These are phyloP conservation scores for Aureobasidium melanogenum DNA, from an alignment of 2,329 filamentous ascomycete genomes.

Conservation along the genomic window DNA sequence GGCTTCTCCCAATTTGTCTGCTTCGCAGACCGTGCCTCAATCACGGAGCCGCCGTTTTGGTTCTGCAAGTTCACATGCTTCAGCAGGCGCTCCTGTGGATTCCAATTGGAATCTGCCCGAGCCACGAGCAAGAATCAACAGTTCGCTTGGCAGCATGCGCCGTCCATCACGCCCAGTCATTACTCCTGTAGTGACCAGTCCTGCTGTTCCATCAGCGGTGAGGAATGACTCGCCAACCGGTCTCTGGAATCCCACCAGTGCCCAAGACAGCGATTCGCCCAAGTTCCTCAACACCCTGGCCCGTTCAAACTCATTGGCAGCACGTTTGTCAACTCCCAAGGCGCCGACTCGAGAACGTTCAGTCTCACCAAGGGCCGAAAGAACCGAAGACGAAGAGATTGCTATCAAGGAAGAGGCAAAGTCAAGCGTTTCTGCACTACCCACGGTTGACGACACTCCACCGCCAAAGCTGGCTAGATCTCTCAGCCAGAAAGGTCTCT, in stretches of 20 bases:
- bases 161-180: slow-evolving; percentile 24
- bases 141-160: slow-evolving; percentile 32
- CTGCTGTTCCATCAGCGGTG: slow-evolving; percentile 4
- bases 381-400: slow-evolving; percentile 21
- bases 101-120: slow-evolving; percentile 21
- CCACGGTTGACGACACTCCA: slow-evolving; percentile 22
- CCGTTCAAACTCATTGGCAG: neutral
- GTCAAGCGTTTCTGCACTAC: slow-evolving; percentile 8
- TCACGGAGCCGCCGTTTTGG: slow-evolving; percentile 21
- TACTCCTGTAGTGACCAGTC: slow-evolving; percentile 14
- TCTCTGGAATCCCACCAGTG: neutral
- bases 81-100: slow-evolving; percentile 17
- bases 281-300: neutral
- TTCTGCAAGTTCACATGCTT: slow-evolving; percentile 16
- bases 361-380: neutral
- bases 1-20: slow-evolving; percentile 23
- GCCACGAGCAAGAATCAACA: slow-evolving; percentile 25
- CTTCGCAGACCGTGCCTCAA: slow-evolving; percentile 21
- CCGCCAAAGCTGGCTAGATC: slow-evolving; percentile 16
- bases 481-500: slow-evolving; percentile 32
- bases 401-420: neutral
- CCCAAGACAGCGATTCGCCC: neutral
- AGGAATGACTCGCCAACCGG: neutral
- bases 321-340: neutral
- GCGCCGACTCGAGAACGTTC: neutral